A percentile compares a stretch with the other conserved stretches of the same genome.
phyloP scores from a whole-genome alignment of 2,329 filamentous ascomycete species.

The Lecanoromycetidae sp. region DNA sequence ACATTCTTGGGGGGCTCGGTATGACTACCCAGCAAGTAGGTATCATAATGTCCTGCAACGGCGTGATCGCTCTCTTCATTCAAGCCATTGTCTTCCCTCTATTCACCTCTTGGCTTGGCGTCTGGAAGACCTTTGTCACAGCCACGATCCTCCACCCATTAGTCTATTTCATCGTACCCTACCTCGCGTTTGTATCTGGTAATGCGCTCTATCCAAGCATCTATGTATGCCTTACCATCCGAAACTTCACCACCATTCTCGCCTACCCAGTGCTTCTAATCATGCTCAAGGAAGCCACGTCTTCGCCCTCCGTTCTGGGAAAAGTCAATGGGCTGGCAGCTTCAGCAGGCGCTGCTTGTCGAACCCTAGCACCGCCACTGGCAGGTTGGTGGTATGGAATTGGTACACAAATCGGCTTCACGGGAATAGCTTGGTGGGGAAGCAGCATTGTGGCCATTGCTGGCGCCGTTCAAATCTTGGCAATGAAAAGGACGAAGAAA shows the following conservation, averaged over 20 bases:
- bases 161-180: conserved; percentile 58
- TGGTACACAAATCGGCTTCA: conserved; percentile 45
- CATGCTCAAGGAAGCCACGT: conserved; percentile 59
- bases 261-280: conserved; percentile 58
- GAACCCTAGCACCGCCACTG: conserved; percentile 57
- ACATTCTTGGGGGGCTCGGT: conserved; percentile 53
- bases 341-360: conserved; percentile 56
- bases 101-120: conserved; percentile 50
- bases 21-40: conserved; percentile 55
- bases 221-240: conserved; percentile 52
- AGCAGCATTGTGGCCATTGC: conserved; percentile 44
- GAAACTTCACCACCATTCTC: conserved; percentile 57
- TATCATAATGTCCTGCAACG: conserved; percentile 56
- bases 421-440: conserved; percentile 52
- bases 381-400: conserved; percentile 55
- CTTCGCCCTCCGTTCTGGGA: conserved; percentile 49
- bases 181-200: conserved; percentile 47
- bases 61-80: conserved; percentile 58
- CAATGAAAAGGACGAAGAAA: conserved; percentile 39
- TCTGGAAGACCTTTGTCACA: conserved; percentile 54
- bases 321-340: conserved; percentile 63
- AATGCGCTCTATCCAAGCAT: conserved; percentile 47
- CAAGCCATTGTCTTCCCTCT: conserved; percentile 60
- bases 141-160: conserved; percentile 56
- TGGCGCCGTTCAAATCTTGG: conserved; percentile 45